A percentile compares a stretch with the other conserved stretches of the same genome.
These are phyloP conservation scores for Phytophthora multivora DNA, from an alignment of 352 stramenopile species.

Conservation along the genomic window DNA sequence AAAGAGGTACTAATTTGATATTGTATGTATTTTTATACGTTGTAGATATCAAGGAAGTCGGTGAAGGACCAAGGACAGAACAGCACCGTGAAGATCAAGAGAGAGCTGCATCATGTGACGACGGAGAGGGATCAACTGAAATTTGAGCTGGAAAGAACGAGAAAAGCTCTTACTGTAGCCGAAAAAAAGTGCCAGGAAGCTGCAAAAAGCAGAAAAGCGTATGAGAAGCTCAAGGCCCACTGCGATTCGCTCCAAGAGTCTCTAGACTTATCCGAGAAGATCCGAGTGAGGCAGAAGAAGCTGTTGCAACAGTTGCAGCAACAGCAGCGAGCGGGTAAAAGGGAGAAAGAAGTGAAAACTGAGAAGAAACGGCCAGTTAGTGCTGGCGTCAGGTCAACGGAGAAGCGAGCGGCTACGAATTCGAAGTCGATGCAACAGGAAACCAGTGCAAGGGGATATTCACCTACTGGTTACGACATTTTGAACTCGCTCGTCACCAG, in stretches of 20 bases:
- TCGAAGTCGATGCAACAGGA: conserved; percentile 2
- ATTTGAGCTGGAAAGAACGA: conserved; percentile 74
- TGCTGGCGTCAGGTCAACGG: conserved; percentile 6
- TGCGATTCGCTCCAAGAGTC: conserved; percentile 82
- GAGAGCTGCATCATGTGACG: conserved; percentile 68
- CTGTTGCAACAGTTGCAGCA: conserved; percentile 72
- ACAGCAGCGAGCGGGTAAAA: conserved; percentile 17
- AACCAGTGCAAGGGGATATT: not conserved
- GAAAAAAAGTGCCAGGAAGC: conserved; percentile 63
- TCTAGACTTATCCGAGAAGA: conserved; percentile 81
- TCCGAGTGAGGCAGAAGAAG: conserved; percentile 78
- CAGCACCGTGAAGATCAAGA: conserved; percentile 35
- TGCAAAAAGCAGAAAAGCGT: conserved; percentile 52
- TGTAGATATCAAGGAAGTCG: not conserved
- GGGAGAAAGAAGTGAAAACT: conserved; percentile 7
- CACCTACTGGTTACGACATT: conserved; percentile 37
- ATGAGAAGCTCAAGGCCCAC: conserved; percentile 74
- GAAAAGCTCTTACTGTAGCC: conserved; percentile 38
- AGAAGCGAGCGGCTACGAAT: conserved; percentile 10
- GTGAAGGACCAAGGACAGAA: conserved; percentile 33
- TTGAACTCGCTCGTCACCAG: conserved; percentile 43
- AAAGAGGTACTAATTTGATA: conserved; percentile 2
- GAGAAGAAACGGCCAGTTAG: conserved; percentile 20
- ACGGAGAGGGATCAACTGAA: conserved; percentile 80
- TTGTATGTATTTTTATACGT: no score